Conservation (phyloP, 129 eudicot species). For the Lonicera japonica region DNA sequence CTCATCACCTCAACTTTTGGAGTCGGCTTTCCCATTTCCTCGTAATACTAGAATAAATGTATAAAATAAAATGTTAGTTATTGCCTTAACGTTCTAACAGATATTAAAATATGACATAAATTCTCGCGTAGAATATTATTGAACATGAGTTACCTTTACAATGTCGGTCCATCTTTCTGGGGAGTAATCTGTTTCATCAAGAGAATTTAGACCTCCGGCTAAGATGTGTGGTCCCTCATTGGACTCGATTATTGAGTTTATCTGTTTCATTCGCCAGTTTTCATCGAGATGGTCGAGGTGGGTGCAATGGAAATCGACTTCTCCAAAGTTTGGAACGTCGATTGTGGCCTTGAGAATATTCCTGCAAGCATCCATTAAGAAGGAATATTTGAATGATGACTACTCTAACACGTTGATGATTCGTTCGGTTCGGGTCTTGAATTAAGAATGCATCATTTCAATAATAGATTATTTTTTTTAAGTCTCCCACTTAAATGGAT, state of each 20-base stretch:
- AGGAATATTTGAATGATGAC: no score
- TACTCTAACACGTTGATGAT: no score
- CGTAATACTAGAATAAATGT: conserved; percentile 58
- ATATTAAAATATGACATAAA: no score
- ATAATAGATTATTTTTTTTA: not conserved
- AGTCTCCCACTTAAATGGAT: no score
- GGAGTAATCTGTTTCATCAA: conserved; percentile 49
- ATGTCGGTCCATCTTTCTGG: conserved; percentile 64
- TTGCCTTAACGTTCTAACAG: no score
- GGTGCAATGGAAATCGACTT: conserved; percentile 78
- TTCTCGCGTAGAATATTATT: no score
- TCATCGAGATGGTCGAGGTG: conserved; percentile 92
- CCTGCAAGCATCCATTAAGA: conserved; percentile 41
- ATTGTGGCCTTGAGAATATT: conserved; percentile 87
- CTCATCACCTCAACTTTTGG: conserved; percentile 94
- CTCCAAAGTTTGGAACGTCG: conserved; percentile 79
- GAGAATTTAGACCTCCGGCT: conserved; percentile 54
- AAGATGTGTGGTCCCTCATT: conserved; percentile 39
- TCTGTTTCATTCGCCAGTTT: conserved; percentile 92
- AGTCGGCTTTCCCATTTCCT: conserved; percentile 92
- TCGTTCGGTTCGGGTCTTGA: not conserved
- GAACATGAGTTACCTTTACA: conserved; percentile 49
- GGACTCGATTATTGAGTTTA: conserved; percentile 44
- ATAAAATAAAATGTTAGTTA: not conserved
- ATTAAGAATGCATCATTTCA: not conserved